These are phyloP conservation scores for Botrytis elliptica DNA, from an alignment of 2,329 filamentous ascomycete genomes.

Conservation along the genomic window DNA sequence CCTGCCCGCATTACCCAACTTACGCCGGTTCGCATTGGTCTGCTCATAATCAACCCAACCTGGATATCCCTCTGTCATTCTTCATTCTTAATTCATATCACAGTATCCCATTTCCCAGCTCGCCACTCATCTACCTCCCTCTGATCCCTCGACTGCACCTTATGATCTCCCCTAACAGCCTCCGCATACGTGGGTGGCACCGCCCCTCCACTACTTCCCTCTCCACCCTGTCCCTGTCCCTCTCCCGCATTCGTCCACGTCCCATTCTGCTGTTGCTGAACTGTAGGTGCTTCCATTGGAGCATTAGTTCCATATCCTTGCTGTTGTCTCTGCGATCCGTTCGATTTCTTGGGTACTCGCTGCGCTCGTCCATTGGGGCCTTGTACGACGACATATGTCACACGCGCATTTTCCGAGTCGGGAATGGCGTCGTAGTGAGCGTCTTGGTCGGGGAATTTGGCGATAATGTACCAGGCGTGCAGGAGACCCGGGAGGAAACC, in stretches of 20 bases:
- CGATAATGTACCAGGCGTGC: conserved; percentile 98
- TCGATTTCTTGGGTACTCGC: conserved; percentile 33
- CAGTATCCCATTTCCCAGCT: background rate
- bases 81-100: conserved; percentile 2
- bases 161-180: conserved; percentile 85
- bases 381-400: conserved; percentile 78
- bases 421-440: conserved; percentile 59
- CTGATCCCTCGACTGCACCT: conserved; percentile 63
- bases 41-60: background rate
- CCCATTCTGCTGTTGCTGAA: conserved; percentile 39
- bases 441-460: conserved; percentile 76
- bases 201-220: conserved; percentile 47
- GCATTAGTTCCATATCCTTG: conserved; percentile 38
- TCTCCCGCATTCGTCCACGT: conserved; percentile 38
- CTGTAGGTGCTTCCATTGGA: conserved; percentile 36
- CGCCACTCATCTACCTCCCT: background rate
- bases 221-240: conserved; percentile 39
- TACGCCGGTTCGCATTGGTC: background rate
- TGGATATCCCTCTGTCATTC: background rate
- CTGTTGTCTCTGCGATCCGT: conserved; percentile 27
- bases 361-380: conserved; percentile 42
- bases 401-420: conserved; percentile 55
- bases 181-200: conserved; percentile 86
- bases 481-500: conserved; percentile 83
- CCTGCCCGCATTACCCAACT: background rate